Evolutionary conservation across 148 eudicot species (phyloP).

Genomic region (Diospyros kaki): DNA sequence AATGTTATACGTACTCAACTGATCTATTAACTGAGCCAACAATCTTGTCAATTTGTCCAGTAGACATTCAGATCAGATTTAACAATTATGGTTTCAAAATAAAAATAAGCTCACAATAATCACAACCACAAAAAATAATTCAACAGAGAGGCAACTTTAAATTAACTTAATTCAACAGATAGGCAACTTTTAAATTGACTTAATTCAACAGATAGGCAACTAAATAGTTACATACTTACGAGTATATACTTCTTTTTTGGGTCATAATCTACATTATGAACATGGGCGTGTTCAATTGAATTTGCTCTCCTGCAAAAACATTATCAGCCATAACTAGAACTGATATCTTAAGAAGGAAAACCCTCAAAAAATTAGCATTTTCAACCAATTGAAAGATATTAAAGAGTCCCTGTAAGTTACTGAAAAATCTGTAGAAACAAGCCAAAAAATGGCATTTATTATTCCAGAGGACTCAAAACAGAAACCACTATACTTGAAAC

Average conservation of each 20-base stretch:
- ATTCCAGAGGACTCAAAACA: background rate
- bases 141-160: too few species aligned
- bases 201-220: background rate
- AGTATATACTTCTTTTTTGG: slow-evolving; percentile 69
- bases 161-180: background rate
- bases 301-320: slow-evolving; percentile 65
- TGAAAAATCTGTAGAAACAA: background rate
- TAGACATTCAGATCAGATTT: too few species aligned
- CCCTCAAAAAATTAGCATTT: slow-evolving; percentile 3
- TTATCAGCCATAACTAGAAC: slow-evolving; percentile 18
- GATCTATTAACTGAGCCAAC: background rate
- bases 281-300: slow-evolving; percentile 83
- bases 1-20: background rate
- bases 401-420: background rate
- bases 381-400: background rate
- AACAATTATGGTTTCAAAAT: background rate
- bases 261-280: slow-evolving; percentile 72
- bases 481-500: background rate
- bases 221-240: slow-evolving; percentile 43
- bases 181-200: background rate
- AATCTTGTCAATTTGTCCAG: background rate
- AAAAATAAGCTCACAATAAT: background rate
- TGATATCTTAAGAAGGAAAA: slow-evolving; percentile 6
- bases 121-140: too few species aligned
- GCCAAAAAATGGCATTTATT: background rate